Conservation (phyloP, 2,329 filamentous ascomycete genomes). For the Penicillium sp. region DNA sequence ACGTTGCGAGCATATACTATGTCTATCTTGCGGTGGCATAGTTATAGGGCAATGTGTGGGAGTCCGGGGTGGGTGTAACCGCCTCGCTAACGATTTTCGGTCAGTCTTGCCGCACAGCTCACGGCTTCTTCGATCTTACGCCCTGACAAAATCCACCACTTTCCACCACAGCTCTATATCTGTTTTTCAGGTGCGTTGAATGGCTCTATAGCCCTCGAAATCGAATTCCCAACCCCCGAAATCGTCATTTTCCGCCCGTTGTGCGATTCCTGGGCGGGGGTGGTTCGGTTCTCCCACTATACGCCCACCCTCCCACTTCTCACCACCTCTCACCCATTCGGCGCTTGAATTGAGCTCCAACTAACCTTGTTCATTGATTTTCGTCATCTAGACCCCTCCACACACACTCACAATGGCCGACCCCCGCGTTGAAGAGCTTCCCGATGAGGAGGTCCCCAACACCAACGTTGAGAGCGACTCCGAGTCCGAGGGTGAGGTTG, state of each 20-base stretch:
- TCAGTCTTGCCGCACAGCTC: conserved; percentile 42
- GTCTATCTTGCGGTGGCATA: conserved; percentile 1
- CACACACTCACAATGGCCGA: conserved; percentile 75
- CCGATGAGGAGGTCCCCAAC: conserved; percentile 83
- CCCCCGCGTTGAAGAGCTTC: conserved; percentile 95
- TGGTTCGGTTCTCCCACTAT: conserved; percentile 15
- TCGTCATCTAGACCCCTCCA: conserved; percentile 20
- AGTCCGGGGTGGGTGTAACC: conserved; percentile 34
- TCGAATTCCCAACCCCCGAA: conserved; percentile 23
- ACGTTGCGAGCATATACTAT: neutral
- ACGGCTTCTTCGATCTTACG: conserved; percentile 36
- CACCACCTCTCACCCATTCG: neutral
- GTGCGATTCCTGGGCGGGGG: conserved; percentile 24
- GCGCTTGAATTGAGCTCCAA: conserved; percentile 3
- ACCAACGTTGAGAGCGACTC: conserved; percentile 67
- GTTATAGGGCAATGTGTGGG: conserved; percentile 31
- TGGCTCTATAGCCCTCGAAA: conserved; percentile 18
- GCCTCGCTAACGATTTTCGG: conserved; percentile 48
- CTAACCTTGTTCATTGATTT: neutral
- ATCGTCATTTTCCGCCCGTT: conserved; percentile 25
- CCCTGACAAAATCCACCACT: conserved; percentile 38
- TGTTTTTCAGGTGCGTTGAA: conserved; percentile 37
- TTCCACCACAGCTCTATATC: conserved; percentile 36
- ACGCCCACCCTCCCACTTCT: conserved; percentile 19
- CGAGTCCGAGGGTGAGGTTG: conserved; percentile 52